Percentiles rank a stretch among this genome's conserved stretches.
Conservation (phyloP, 768 basidiomycete genomes). For the Auriscalpium vulgare region DNA sequence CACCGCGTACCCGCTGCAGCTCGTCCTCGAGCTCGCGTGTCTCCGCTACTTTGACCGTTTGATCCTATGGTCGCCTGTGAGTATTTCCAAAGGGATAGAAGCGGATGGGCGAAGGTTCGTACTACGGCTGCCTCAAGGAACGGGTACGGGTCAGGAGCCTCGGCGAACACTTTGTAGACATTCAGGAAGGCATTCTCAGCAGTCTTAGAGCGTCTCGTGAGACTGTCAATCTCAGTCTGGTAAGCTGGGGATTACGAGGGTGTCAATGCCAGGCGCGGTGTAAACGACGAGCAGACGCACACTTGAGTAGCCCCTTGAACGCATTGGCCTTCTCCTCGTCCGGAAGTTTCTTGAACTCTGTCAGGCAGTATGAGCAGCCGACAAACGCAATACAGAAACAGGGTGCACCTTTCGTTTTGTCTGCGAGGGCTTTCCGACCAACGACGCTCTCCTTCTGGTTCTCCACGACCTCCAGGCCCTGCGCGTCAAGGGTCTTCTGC, state of each 20-base stretch:
- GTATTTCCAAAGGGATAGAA: neutral
- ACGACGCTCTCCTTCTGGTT: conserved; percentile 97
- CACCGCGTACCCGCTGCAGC: conserved; percentile 62
- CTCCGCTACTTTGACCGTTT: conserved; percentile 85
- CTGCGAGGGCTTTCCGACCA: conserved; percentile 88
- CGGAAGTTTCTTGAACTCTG: conserved; percentile 94
- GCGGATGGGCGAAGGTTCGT: conserved; percentile 15
- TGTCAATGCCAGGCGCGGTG: neutral
- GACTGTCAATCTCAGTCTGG: conserved; percentile 91
- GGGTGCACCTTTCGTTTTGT: conserved; percentile 87
- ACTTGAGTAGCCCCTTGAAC: conserved; percentile 87
- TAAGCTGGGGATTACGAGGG: conserved; percentile 50
- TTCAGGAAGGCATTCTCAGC: conserved; percentile 96
- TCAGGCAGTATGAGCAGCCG: neutral
- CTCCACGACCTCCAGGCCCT: conserved; percentile 93
- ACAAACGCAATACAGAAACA: neutral
- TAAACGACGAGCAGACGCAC: conserved; percentile 29
- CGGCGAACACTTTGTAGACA: conserved; percentile 92
- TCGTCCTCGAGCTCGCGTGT: conserved; percentile 70
- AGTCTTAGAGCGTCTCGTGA: conserved; percentile 86
- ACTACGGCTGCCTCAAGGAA: conserved; percentile 91
- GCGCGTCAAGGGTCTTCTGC: conserved; percentile 87
- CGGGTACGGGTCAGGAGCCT: conserved; percentile 96
- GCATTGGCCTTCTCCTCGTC: conserved; percentile 82
- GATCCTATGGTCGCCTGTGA: conserved; percentile 50